Base-by-base conservation (phyloP, 2,329 filamentous ascomycete genomes). In the Helminthosporium solani region DNA sequence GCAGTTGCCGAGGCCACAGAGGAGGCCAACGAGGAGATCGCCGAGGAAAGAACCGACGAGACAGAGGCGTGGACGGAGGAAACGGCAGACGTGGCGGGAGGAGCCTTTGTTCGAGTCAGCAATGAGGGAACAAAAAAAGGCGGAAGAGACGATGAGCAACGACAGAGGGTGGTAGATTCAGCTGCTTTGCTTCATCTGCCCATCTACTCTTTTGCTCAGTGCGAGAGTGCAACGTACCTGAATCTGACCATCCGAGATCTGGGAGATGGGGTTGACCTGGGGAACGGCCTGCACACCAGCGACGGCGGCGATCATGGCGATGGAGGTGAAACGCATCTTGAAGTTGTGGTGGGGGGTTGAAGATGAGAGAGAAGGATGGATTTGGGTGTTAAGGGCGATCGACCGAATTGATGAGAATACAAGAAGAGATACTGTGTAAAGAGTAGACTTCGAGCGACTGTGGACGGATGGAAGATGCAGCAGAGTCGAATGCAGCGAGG, bases 231-330 rank as follows among this genome's bases (percentile, higher is more conserved):
- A 31, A 39, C 46, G 16, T 31, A 44, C 67, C 58, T 70, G 67
- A 52, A 69, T 66, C 63, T 70, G 67, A 37, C 67, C 67, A 46
- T 70, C 67, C 45, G 52, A 54, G 55, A 70, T 70, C 61, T 70
- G 66, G 42, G 63, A 58, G 60, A 70, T 69, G 49, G 64, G 58
- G 46, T 62, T 52, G 48, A 52, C 49, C 60, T 65, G 61, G 27
- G 63, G 58, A 35, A 55, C 50, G 40, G 63, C 65, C 25, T 48
- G 11, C 47, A 58, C 59, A 45, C 54, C 64, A 48, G 56, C 48
- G 46, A 58, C 61, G 43, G 65, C 33, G 54, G 57, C 49, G 54
- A 60, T 53, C 44, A 67, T 42, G 38, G 55, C 54, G 55, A 54
- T 36, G 41, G 61, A 49, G 39, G 52, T 44, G 62, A 61, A 64